Evolutionary conservation across 2,329 filamentous ascomycete species (phyloP).

Genomic region (Didymella sp.): DNA sequence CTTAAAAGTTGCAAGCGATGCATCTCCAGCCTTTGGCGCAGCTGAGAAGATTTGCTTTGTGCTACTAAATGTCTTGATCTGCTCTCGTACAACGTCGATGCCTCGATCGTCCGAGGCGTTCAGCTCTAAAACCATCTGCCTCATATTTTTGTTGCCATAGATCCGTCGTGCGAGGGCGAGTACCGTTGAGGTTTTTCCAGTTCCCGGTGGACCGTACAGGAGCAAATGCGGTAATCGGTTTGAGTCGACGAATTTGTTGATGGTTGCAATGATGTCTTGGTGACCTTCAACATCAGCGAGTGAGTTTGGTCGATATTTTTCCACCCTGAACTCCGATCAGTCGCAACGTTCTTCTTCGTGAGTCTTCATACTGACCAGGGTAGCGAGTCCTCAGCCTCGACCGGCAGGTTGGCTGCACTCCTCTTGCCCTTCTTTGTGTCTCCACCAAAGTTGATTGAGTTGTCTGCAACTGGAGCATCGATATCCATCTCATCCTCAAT

Average conservation of each 20-base stretch:
- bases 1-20: conserved; percentile 78
- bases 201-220: conserved; percentile 94
- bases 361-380: conserved; percentile 71
- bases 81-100: conserved; percentile 93
- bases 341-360: fast-evolving
- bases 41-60: conserved; percentile 97
- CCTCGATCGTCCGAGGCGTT: conserved; percentile 97
- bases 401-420: conserved; percentile 87
- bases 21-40: conserved; percentile 57
- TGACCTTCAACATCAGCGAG: conserved; percentile 94
- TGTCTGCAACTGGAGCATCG: conserved; percentile 62
- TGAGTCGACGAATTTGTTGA: conserved; percentile 95
- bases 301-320: conserved; percentile 92
- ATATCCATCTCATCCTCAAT: conserved; percentile 72
- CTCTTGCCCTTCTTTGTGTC: conserved; percentile 86
- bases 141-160: conserved; percentile 89
- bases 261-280: conserved; percentile 94
- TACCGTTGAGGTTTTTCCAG: conserved; percentile 96
- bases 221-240: conserved; percentile 95
- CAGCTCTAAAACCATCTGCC: conserved; percentile 97
- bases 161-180: conserved; percentile 91
- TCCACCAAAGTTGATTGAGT: conserved; percentile 72
- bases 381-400: conserved; percentile 90
- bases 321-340: conserved; percentile 68
- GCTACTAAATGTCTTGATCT: conserved; percentile 98